Evolutionary conservation across 2,329 filamentous ascomycete genomes (phyloP).

Genomic region (Sporothrix sp.): DNA sequence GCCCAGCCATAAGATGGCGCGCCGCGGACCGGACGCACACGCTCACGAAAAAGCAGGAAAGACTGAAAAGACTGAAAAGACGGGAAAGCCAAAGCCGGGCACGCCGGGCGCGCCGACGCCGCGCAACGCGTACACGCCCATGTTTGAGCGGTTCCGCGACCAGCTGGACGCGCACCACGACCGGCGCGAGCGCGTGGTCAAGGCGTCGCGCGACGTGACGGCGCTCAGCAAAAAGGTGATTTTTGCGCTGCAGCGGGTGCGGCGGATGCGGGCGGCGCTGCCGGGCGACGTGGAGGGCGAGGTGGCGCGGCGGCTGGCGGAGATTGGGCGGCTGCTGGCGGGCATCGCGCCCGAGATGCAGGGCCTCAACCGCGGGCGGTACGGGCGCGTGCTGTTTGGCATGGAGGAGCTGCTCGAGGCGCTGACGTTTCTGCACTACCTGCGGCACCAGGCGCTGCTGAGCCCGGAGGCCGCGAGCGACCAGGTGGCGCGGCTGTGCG

Average conservation of each 20-base stretch:
- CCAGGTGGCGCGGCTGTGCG: conserved; percentile 32
- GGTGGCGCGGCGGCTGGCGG: conserved; percentile 56
- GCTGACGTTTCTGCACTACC: conserved; percentile 78
- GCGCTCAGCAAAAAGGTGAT: conserved; percentile 95
- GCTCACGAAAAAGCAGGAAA: too few relatives aligned
- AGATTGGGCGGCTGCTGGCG: conserved; percentile 60
- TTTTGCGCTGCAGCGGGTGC: conserved; percentile 71
- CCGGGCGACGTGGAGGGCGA: conserved; percentile 62
- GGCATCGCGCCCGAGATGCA: conserved; percentile 63
- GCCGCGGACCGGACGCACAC: too few relatives aligned
- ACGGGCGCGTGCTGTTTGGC: conserved; percentile 68
- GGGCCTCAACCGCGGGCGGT: conserved; percentile 73
- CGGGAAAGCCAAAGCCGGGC: neutral
- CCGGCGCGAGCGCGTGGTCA: conserved; percentile 79
- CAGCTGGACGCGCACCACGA: conserved; percentile 94
- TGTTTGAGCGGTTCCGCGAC: conserved; percentile 78
- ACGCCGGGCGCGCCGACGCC: conserved; percentile 22
- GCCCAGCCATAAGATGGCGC: conserved; percentile 22
- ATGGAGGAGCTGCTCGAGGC: conserved; percentile 95
- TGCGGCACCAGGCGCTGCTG: conserved; percentile 66
- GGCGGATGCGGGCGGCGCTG: conserved; percentile 50
- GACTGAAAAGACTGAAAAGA: too few relatives aligned
- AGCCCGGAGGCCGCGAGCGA: conserved; percentile 50
- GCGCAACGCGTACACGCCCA: conserved; percentile 48
- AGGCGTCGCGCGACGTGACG: conserved; percentile 85